These are phyloP conservation scores for Coffea canephora DNA, from an alignment of 257 asterid genomes.

Conservation along the genomic window DNA sequence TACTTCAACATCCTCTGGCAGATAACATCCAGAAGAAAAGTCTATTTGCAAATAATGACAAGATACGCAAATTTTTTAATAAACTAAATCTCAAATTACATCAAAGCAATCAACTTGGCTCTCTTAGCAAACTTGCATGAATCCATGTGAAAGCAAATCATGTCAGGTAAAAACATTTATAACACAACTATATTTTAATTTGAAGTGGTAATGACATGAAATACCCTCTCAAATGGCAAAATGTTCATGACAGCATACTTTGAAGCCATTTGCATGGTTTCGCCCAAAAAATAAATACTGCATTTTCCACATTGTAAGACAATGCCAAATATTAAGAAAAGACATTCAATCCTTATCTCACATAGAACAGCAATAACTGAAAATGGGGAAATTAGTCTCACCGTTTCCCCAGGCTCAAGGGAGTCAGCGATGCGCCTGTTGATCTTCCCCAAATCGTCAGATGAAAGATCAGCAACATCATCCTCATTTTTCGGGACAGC, in stretches of 20 bases:
- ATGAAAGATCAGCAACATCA: slow-evolving; percentile 58
- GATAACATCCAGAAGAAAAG: background rate
- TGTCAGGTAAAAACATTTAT: background rate
- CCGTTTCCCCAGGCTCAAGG: slow-evolving; percentile 94
- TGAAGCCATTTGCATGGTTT: background rate
- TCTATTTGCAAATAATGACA: background rate
- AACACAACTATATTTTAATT: background rate
- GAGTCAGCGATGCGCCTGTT: slow-evolving; percentile 86
- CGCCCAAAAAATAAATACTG: background rate
- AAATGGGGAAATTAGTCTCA: slow-evolving; percentile 26
- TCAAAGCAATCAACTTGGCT: background rate
- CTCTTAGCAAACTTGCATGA: background rate
- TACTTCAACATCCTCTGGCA: background rate
- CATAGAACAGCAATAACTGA: background rate
- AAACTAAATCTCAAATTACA: background rate
- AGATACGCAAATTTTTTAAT: background rate
- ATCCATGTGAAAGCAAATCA: background rate
- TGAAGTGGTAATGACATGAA: background rate
- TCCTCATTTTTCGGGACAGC: slow-evolving; percentile 36
- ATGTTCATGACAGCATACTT: background rate
- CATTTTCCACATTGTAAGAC: background rate
- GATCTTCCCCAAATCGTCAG: slow-evolving; percentile 72
- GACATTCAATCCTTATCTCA: background rate
- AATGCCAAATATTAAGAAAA: background rate
- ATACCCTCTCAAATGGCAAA: background rate